phyloP scores from a whole-genome alignment of 106 monocot genomes.

The Amphibolis antarctica region DNA sequence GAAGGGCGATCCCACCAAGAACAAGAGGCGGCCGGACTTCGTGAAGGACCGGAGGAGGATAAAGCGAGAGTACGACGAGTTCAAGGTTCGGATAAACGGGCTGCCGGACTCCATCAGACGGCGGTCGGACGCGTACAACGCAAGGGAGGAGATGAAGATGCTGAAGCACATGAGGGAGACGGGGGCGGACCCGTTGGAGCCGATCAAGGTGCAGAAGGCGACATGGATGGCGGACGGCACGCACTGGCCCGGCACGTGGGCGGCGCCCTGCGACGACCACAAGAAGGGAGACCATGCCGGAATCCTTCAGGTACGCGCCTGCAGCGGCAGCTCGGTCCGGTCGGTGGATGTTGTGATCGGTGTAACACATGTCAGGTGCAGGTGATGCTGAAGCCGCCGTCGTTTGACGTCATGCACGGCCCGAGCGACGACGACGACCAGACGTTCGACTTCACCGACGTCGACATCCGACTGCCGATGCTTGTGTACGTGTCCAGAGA shows the following conservation, averaged over 20 bases:
- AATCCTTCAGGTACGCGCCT: slow-evolving; percentile 29
- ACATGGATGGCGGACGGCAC: slow-evolving; percentile 39
- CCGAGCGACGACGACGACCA: slow-evolving; percentile 13
- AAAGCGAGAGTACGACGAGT: slow-evolving; percentile 40
- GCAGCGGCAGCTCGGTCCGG: too few species aligned
- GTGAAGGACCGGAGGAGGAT: slow-evolving; percentile 31
- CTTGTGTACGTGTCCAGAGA: slow-evolving; percentile 23
- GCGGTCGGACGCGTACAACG: slow-evolving; percentile 28
- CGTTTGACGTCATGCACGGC: slow-evolving; percentile 5
- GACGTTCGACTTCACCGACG: slow-evolving; percentile 15
- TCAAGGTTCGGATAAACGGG: slow-evolving; percentile 36
- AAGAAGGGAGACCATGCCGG: slow-evolving; percentile 24
- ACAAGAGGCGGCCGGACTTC: slow-evolving; percentile 25
- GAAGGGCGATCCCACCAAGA: slow-evolving; percentile 39
- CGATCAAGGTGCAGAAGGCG: slow-evolving; percentile 24
- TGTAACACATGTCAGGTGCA: too few species aligned
- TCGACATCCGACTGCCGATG: slow-evolving; percentile 19
- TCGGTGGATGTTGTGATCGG: too few species aligned
- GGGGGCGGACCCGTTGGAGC: slow-evolving; percentile 16
- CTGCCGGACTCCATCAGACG: slow-evolving; percentile 23
- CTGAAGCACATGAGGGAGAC: slow-evolving; percentile 14
- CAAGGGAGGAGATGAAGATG: slow-evolving; percentile 21
- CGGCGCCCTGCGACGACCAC: slow-evolving; percentile 9
- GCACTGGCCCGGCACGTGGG: slow-evolving; percentile 35
- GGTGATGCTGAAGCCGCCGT: slow-evolving; percentile 18